Percentiles rank a stretch among this genome's conserved stretches.
phyloP scores from a whole-genome alignment of 257 asterid genomes.

The Nicotiana tabacum region DNA sequence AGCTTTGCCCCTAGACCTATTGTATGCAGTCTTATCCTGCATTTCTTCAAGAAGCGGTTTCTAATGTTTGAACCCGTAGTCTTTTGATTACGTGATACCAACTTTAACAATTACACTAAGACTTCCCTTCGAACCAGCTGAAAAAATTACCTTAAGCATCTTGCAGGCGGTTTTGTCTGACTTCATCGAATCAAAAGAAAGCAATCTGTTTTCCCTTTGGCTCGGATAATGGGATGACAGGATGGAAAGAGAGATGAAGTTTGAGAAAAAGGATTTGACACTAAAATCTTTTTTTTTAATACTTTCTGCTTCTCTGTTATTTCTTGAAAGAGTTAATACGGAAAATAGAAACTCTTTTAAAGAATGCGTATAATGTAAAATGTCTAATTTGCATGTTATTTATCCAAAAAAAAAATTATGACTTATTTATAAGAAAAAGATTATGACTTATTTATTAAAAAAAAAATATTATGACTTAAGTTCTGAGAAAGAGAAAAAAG shows the following conservation, averaged over 20 bases:
- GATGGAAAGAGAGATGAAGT: background rate
- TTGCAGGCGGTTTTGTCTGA: background rate
- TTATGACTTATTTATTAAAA: too few species aligned
- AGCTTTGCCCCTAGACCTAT: too few species aligned
- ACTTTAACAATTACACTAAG: too few species aligned
- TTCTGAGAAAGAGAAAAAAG: too few species aligned
- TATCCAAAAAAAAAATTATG: background rate
- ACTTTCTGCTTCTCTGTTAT: background rate
- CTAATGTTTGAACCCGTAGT: fast-evolving
- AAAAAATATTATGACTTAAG: too few species aligned
- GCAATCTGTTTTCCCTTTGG: background rate
- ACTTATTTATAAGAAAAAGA: too few species aligned
- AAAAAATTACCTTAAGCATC: background rate
- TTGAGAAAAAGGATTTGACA: background rate
- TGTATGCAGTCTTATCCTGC: too few species aligned
- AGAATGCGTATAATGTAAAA: background rate
- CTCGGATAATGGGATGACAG: background rate
- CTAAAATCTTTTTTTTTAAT: background rate
- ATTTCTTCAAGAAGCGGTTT: too few species aligned
- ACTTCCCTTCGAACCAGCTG: too few species aligned
- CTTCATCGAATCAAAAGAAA: background rate
- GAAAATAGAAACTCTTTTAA: too few species aligned
- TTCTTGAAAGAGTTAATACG: background rate
- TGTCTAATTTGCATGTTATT: background rate
- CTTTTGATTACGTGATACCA: too few species aligned